phyloP scores from a whole-genome alignment of 345 rosid genomes.

The Ceriops zippeliana region DNA sequence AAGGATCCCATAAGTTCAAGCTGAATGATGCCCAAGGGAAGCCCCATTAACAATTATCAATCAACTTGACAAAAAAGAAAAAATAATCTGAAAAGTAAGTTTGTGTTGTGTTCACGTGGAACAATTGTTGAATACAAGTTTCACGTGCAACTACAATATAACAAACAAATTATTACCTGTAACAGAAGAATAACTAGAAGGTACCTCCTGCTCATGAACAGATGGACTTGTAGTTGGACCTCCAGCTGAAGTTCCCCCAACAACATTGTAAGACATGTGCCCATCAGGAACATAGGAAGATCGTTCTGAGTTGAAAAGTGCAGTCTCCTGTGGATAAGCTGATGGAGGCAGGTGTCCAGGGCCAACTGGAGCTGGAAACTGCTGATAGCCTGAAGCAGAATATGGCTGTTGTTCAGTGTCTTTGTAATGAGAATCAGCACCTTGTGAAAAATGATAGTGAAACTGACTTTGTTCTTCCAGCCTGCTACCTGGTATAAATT shows the following conservation, averaged over 20 bases:
- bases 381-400: constrained; percentile 52
- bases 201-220: constrained; percentile 99
- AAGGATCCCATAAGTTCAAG: no score
- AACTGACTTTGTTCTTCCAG: constrained; percentile 46
- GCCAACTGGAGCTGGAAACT: constrained; percentile 47
- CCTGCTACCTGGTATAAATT: constrained; percentile 39
- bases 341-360: constrained; percentile 37
- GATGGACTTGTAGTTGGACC: constrained; percentile 49
- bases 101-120: no score
- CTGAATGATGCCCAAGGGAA: no score
- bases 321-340: constrained; percentile 41
- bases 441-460: constrained; percentile 47
- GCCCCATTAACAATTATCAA: no score
- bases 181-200: constrained; percentile 99
- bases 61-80: no score
- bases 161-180: constrained; percentile 87
- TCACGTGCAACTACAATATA: constrained; percentile 48
- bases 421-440: constrained; percentile 48
- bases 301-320: constrained; percentile 34
- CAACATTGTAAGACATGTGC: constrained; percentile 31
- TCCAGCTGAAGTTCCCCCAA: constrained; percentile 47
- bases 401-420: constrained; percentile 52
- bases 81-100: no score
- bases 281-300: constrained; percentile 50
- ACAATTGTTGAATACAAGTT: constrained; percentile 16